Evolutionary conservation across 176 grass and related monocot species (phyloP), one percentile per base, ranked within the genome.

Genomic region (Hyparrhenia diplandra): DNA sequence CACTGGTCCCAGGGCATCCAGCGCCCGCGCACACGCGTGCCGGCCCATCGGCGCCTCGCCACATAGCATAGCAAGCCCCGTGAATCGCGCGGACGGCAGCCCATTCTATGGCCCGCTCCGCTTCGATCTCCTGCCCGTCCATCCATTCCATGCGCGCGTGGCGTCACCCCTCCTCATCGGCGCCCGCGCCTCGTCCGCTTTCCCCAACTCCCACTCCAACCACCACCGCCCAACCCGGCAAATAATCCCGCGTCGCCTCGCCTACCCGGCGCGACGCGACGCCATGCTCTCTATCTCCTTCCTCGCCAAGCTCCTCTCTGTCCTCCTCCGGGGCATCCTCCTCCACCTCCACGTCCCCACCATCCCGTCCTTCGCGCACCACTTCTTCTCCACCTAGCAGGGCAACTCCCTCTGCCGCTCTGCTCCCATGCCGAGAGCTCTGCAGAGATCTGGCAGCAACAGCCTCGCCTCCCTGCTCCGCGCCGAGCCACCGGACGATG

Each of bases 391-490:
- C 72, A 77, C 73, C 43, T 78, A 67, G 28, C 43, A n/a, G n/a
- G n/a, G n/a, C 10, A 27, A 0, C 58, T 28, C 58, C 13, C n/a
- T n/a, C n/a, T n/a, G n/a, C n/a, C n/a, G n/a, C n/a, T 40, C 14
- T 27, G 10, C 61, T 3, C 34, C 59, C 32, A 87, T 87, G 85
- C 61, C 84, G 5, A 34, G 46, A 6, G 35, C 35, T 32, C 73
- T 90, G 2, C 73, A 77, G 67, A 91, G 88, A 91, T 97, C 94
- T 11, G 83, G 87, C 71, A 82, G 69, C 86, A 97, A 89, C 77
- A 74, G 83, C 63, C 89, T 85, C 54, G 75, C 90, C 72, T 60
- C 90, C 1, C 43, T 97, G 39, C 83, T 90, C 60, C 88, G 83
- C 60, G 83, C 83, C 20, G 88, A 86, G 37, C 35, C 61, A 10